A percentile compares a stretch with the other conserved stretches of the same genome.
Evolutionary conservation across 495 filamentous ascomycete genomes (phyloP).

Genomic region (Hypoxylon cercidicola): DNA sequence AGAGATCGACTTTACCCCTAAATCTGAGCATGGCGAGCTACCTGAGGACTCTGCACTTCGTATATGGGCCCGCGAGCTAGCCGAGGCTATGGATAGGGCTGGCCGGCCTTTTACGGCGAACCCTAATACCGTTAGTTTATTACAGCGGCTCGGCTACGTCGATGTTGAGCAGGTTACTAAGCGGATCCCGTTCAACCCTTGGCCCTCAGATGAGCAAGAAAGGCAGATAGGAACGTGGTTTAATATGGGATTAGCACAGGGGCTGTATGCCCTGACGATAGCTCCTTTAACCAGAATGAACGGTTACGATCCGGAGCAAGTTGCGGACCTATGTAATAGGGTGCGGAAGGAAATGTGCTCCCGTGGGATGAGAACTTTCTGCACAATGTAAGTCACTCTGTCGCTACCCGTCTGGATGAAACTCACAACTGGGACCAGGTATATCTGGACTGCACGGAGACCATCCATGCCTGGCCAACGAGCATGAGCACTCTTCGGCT

Average conservation of each 20-base stretch:
- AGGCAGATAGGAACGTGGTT: constrained; percentile 87
- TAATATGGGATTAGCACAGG: constrained; percentile 77
- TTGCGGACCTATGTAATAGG: constrained; percentile 67
- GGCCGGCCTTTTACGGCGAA: constrained; percentile 74
- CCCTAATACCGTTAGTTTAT: constrained; percentile 68
- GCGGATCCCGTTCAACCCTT: constrained; percentile 78
- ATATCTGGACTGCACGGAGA: constrained; percentile 60
- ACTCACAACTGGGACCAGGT: constrained; percentile 52
- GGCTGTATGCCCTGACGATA: constrained; percentile 77
- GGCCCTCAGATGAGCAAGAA: constrained; percentile 74
- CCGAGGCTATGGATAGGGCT: constrained; percentile 73
- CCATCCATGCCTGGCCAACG: constrained; percentile 40
- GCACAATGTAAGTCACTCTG: constrained; percentile 71
- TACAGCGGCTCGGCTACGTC: constrained; percentile 80
- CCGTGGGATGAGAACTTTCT: constrained; percentile 71
- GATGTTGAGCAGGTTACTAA: constrained; percentile 82
- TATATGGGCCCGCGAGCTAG: constrained; percentile 76
- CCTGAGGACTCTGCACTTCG: constrained; percentile 59
- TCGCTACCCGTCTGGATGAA: constrained; percentile 23
- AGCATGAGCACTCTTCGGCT: constrained; percentile 39
- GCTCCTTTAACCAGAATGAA: constrained; percentile 77
- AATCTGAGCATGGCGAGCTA: constrained; percentile 73
- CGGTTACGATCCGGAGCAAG: constrained; percentile 71
- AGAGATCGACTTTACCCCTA: constrained; percentile 89
- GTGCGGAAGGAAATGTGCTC: constrained; percentile 77